Conservation (phyloP, 2,329 filamentous ascomycete species). For the Hypoxylon sp. region DNA sequence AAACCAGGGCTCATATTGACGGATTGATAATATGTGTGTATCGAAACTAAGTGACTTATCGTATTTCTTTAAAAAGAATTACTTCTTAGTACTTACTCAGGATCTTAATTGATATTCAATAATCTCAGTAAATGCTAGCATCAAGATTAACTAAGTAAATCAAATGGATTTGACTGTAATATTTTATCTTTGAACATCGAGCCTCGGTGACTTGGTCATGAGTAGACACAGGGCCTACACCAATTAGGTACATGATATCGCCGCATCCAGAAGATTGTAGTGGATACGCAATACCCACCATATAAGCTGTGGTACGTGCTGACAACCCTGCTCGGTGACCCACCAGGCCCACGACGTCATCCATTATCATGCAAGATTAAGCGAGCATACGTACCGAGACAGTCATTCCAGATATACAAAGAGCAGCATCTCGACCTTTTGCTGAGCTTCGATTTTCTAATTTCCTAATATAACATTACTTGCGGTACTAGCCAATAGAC, state of each 20-base stretch:
- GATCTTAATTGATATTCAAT: too few relatives aligned
- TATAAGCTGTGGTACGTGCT: conserved; percentile 42
- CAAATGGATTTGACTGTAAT: too few relatives aligned
- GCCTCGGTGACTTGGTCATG: neutral
- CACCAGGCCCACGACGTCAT: conserved; percentile 43
- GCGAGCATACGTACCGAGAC: neutral
- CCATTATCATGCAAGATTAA: conserved; percentile 29
- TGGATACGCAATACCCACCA: conserved; percentile 1
- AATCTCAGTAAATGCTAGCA: too few relatives aligned
- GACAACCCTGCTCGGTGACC: conserved; percentile 16
- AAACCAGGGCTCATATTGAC: too few relatives aligned
- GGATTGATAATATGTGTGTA: too few relatives aligned
- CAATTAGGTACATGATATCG: neutral
- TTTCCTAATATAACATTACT: neutral
- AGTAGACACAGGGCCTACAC: neutral
- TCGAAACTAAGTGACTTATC: too few relatives aligned
- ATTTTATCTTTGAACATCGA: too few relatives aligned
- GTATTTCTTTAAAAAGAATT: too few relatives aligned
- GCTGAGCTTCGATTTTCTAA: neutral
- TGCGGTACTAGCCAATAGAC: neutral
- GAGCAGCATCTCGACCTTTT: neutral
- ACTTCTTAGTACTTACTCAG: too few relatives aligned
- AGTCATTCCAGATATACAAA: conserved; percentile 9
- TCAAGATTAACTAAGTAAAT: too few relatives aligned
- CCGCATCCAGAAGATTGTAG: neutral